Conservation (phyloP, 179 eudicot species). For the Actinidia arguta region DNA sequence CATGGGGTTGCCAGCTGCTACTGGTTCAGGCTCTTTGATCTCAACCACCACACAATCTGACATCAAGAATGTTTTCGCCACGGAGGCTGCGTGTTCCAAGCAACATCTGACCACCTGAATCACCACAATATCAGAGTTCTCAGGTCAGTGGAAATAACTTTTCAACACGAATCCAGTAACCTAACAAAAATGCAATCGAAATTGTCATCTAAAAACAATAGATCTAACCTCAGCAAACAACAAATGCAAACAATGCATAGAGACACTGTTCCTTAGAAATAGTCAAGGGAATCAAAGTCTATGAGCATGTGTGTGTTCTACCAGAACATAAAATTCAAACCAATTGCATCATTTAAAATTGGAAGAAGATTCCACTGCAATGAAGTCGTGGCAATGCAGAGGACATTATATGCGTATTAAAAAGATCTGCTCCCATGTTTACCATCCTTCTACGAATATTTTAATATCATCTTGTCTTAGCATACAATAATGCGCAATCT, state of each 20-base stretch:
- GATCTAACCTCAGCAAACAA: not conserved
- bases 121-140: not conserved
- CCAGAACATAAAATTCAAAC: not conserved
- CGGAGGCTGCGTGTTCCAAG: slow-evolving; percentile 95
- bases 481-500: too few relatives aligned
- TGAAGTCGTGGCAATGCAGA: not conserved
- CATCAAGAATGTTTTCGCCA: slow-evolving; percentile 93
- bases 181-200: not conserved
- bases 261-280: not conserved
- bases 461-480: too few relatives aligned
- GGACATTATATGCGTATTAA: too few relatives aligned
- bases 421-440: too few relatives aligned
- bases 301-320: not conserved
- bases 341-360: not conserved
- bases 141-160: not conserved
- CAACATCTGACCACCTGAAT: slow-evolving; percentile 95
- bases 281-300: not conserved
- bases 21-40: slow-evolving; percentile 89
- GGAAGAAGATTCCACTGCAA: not conserved
- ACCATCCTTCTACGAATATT: too few relatives aligned
- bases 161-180: not conserved
- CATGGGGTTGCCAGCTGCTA: slow-evolving; percentile 74
- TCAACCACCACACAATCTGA: slow-evolving; percentile 97
- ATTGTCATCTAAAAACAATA: not conserved
- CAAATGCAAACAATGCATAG: not conserved